Base-by-base conservation (phyloP, 441 rosid genomes). In the Eruca vesicaria region DNA sequence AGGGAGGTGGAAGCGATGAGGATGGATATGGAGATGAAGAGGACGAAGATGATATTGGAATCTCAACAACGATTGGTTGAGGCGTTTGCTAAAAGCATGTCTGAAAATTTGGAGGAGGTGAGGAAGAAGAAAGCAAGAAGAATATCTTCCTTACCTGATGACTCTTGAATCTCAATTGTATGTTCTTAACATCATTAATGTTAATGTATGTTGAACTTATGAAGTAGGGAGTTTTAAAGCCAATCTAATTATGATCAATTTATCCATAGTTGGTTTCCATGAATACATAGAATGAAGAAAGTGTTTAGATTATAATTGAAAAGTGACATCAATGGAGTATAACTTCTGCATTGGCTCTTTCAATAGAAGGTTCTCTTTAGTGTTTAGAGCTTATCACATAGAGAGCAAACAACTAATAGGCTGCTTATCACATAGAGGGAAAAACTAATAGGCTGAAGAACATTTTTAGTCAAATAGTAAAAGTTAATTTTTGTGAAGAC, bases 21-120 rank as follows among this genome's bases (percentile, higher is more conserved):
- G 66, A 92, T 92, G 93, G 97, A 94, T 9, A 94, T 88, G 88
- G 98, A 94, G 84, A 86, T 90, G 91, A 92, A 94, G 86, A 81
- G 92, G 20, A 92, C 97, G 0, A 86, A 88, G 81, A 87, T 92
- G 98, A 87, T 94, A 66, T 71, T 94, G 72, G 95, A 92, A 23
- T 94, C 98, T 0, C 98, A 94, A 68, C 95, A 92, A 74, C 78
- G 91, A 58, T 83, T 92, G 20, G 85, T 94, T 20, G 95, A 90
- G 66, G 87, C 97, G 0, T 92, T 94, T 68, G 88, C 95, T 0
- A 89, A 87, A 78, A 88, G 86, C 3, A 83, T 88, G 41, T 76
- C 90, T 0, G 97, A 90, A 65, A 81, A 89, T 81, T 85, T 7
- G 7, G 66, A 29, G 26, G 64, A 53, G 41, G 5, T 85, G 78